Conservation (phyloP, 495 filamentous ascomycete genomes). For the Corynascus novoguineensis region DNA sequence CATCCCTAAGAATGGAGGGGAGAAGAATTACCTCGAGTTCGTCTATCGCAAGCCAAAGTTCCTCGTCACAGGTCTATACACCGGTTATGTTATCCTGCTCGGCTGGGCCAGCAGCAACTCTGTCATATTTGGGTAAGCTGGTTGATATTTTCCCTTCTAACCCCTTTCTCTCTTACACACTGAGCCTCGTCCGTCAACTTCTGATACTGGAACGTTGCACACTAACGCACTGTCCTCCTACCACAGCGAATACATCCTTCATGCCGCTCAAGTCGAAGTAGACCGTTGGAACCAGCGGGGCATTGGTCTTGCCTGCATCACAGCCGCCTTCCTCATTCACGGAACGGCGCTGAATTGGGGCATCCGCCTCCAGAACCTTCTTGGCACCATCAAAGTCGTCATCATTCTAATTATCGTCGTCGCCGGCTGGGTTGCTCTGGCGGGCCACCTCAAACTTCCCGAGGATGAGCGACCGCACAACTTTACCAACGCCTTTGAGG, state of each 20-base stretch:
- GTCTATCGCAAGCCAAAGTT: conserved; percentile 60
- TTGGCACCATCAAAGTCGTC: conserved; percentile 63
- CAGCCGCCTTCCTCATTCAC: conserved; percentile 58
- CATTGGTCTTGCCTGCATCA: conserved; percentile 61
- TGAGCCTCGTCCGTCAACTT: too few relatives aligned
- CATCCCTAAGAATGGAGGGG: conserved; percentile 51
- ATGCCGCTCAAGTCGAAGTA: conserved; percentile 52
- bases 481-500: conserved; percentile 60
- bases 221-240: background rate
- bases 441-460: conserved; percentile 47
- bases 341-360: conserved; percentile 61
- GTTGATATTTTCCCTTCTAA: background rate
- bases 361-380: conserved; percentile 57
- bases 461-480: conserved; percentile 50
- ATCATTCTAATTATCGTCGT: conserved; percentile 63
- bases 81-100: conserved; percentile 52
- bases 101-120: conserved; percentile 56
- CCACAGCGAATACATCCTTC: conserved; percentile 58
- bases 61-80: conserved; percentile 58
- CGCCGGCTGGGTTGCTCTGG: conserved; percentile 59
- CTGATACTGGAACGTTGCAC: too few relatives aligned
- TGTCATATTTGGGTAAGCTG: conserved; percentile 51
- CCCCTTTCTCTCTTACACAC: too few relatives aligned
- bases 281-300: conserved; percentile 65
- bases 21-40: conserved; percentile 65